These are phyloP conservation scores for Podaxis rugospora DNA, from an alignment of 768 basidiomycete species.

Conservation along the genomic window DNA sequence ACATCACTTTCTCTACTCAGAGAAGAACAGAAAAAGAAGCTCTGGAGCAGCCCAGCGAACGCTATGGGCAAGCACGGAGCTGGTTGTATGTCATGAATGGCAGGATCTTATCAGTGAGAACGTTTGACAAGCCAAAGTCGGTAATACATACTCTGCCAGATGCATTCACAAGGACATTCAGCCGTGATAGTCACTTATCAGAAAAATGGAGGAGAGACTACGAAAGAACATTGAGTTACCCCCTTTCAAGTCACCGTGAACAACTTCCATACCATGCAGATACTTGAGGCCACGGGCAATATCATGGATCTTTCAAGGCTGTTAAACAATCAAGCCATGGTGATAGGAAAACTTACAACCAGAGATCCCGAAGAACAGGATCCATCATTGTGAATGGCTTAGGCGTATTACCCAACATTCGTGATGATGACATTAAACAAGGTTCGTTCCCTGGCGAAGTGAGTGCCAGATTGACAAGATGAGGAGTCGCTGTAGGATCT, in stretches of 20 bases:
- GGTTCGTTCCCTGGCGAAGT: too few relatives aligned
- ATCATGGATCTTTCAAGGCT: conserved; percentile 1
- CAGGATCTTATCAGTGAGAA: conserved; percentile 6
- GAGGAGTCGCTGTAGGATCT: too few relatives aligned
- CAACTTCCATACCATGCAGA: conserved; percentile 12
- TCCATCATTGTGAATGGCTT: too few relatives aligned
- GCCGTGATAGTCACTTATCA: neutral
- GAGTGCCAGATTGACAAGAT: too few relatives aligned
- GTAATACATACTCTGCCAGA: conserved; percentile 8
- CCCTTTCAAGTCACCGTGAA: conserved; percentile 19
- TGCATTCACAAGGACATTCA: neutral
- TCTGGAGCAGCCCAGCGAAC: conserved; percentile 20
- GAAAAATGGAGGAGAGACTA: neutral
- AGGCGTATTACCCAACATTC: too few relatives aligned
- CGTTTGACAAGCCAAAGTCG: conserved; percentile 16
- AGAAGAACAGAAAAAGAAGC: conserved; percentile 2
- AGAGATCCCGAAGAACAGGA: too few relatives aligned
- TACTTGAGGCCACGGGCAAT: conserved; percentile 14
- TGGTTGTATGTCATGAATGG: neutral
- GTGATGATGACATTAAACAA: too few relatives aligned
- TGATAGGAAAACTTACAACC: neutral
- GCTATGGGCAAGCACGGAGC: neutral
- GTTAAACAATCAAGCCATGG: neutral
- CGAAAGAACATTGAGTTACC: conserved; percentile 3
- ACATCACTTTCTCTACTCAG: conserved; percentile 13